Percentiles rank a stretch among this genome's conserved stretches.
Evolutionary conservation across 768 basidiomycete species (phyloP).

Genomic region (Guyanaporus albipodus): DNA sequence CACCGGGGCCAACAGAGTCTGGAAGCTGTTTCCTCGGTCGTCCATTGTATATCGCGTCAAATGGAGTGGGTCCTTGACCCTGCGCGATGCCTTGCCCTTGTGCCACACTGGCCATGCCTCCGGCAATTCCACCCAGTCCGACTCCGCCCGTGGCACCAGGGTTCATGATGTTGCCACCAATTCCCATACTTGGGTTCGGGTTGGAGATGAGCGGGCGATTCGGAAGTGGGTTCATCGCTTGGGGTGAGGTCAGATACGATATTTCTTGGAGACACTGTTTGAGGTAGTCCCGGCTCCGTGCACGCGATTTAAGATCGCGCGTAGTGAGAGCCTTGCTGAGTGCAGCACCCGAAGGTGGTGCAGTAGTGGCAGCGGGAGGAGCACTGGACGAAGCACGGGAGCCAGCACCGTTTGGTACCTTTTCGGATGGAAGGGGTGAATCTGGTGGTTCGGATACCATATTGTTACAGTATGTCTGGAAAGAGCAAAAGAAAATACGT

Average conservation of each 20-base stretch:
- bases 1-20: slow-evolving; percentile 46
- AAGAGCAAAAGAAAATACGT: slow-evolving; percentile 4
- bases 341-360: slow-evolving; percentile 39
- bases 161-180: slow-evolving; percentile 18
- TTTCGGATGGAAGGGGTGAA: slow-evolving; percentile 68
- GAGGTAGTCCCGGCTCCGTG: slow-evolving; percentile 91
- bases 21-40: slow-evolving; percentile 79
- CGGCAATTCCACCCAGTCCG: slow-evolving; percentile 10
- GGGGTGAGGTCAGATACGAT: slow-evolving; percentile 92
- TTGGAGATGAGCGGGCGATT: slow-evolving; percentile 71
- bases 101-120: slow-evolving; percentile 9
- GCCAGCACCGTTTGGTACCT: slow-evolving; percentile 57
- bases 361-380: slow-evolving; percentile 13
- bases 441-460: slow-evolving; percentile 41
- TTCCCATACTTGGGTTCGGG: slow-evolving; percentile 32
- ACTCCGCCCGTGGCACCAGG: slow-evolving; percentile 12
- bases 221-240: slow-evolving; percentile 95
- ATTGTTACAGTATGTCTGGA: slow-evolving; percentile 1
- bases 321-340: slow-evolving; percentile 72
- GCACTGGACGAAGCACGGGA: slow-evolving; percentile 56
- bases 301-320: slow-evolving; percentile 93
- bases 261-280: slow-evolving; percentile 99
- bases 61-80: slow-evolving; percentile 40
- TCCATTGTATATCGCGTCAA: slow-evolving; percentile 74
- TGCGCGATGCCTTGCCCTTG: slow-evolving; percentile 21